Base-by-base conservation (phyloP, 2,329 filamentous ascomycete genomes). In the Fusarium hainanense region DNA sequence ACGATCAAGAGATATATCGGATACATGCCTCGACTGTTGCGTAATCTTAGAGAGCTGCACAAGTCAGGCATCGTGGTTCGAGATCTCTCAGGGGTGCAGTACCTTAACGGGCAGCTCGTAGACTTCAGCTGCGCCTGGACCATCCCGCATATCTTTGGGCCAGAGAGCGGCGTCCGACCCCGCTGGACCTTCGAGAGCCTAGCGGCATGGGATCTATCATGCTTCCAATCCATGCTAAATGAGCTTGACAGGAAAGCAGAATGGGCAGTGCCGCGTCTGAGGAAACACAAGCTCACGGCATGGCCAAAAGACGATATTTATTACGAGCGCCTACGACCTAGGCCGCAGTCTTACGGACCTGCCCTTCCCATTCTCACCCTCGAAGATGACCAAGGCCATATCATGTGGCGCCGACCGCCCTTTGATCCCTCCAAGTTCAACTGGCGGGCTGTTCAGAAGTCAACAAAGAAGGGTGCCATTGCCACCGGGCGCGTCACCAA, bases 311-410 rank as follows among this genome's bases (percentile, higher is more conserved):
- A n/a, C 18, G 34, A n/a, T 37, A 0, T 37, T 37, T 37, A n/a
- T n/a, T 37, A 11, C 34, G 34, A n/a, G 18, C 34, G 34, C 10
- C 18, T 37, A n/a, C 34, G 34, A 7, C 34, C 34, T 18, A 37
- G 34, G 6, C 18, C 34, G 3, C 34, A 4, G 1, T 11, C 3
- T 3, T 37, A n/a, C 10, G 18, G 18, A 4, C 34, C 34, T 37
- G 0, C 2, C 10, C 34, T 37, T 37, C 18, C 34, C 34, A n/a
- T 37, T 3, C 34, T 37, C 18, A 2, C 4, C 3, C 6, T 2
- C 18, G 34, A 37, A 6, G 34, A 37, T 12, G 34, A 37, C 18
- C 0, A 12, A 4, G 3, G 1, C 34, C 6, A 37, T 7, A 2
- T n/a, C 0, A 37, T 37, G 34, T 37, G 10, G 18, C 3, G 3